Evolutionary conservation across 345 rosid species (phyloP), one percentile per base, ranked within the genome.

Genomic region (Viola odorata): DNA sequence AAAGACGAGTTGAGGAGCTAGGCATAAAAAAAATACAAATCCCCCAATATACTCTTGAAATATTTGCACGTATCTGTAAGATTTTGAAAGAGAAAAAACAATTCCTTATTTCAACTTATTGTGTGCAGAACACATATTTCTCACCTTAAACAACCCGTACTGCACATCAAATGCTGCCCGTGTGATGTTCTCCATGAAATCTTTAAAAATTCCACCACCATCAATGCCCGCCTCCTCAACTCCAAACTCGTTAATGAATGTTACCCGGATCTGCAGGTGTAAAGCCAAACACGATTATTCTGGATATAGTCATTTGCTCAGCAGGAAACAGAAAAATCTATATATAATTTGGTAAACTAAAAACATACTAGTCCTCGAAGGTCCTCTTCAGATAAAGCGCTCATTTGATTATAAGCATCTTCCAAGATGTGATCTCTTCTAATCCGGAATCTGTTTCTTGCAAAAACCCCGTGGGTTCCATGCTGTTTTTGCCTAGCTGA

Each of bases 221-320:
- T 94, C 99, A 66, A 94, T 91, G 57, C 99, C 99, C 81, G 99
- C 99, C 80, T 94, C 99, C 83, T 94, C 99, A 58, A 86, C 99
- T 74, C 99, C 99, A 68, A 88, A 84, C 79, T 94, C 99, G 71
- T 94, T 94, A 64, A 94, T 88, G 59, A 88, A 94, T 69, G 92
- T 66, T 60, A 94, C 97, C 8, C 99, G 99, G 72, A 94, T 91
- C 99, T 94, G 82, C 73, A 42, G 39, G 70, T 45, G 17, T 71
- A 63, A 57, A 74, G 62, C 63, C 6, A 49, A 72, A 68, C 65
- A 2, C 38, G 53, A 67, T 61, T 66, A 58, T 12, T 12, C 55
- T 36, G 50, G 23, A 58, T 23, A 70, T 53, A 45, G 44, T 57
- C 65, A 60, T 51, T 55, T 55, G 23, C 53, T 41, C 32, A 23